Base-by-base conservation (phyloP, 805 yeast genomes). In the Naumovozyma baii region DNA sequence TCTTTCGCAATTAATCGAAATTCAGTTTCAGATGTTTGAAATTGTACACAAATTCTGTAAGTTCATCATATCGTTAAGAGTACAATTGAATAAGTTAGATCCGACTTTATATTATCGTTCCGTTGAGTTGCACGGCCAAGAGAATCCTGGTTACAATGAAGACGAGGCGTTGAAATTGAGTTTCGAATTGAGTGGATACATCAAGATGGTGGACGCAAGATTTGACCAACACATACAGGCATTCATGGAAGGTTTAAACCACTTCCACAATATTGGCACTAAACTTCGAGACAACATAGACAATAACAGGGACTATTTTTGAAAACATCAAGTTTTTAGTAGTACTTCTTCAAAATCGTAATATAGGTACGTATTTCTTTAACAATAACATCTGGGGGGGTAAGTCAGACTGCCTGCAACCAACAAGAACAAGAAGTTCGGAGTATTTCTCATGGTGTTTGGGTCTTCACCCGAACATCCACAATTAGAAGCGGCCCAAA, bases 21-120 rank as follows among this genome's bases (percentile, higher is more conserved):
- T 58, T n/a, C 61, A 55, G 37, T 37, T 54, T 12, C 61, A 57
- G 41, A 49, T 57, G 5, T 49, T 57, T 30, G 63, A 59, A 36
- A 50, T 55, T 4, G 43, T 57, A 16, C 54, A 55, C 38, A 52
- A 57, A 36, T 60, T 52, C 35, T 55, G 61, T 38, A 57, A 55
- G 38, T 60, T 54, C 38, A 47, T 57, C 20, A 51, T 53, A 1
- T 46, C 62, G 16, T 39, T 52, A 45, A 46, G 54, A 38, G 37
- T 40, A 3, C 48, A 46, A 36, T 36, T 54, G 17, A 47, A 51
- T 30, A 43, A 47, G 22, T 18, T 54, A 16, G 52, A 52, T 37
- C 43, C 45, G 10, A 35, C 33, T 5, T 39, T 52, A 9, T 49
- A 30, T 36, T 18, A 17, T 26, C 33, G 29, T 16, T 17, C 18